Conservation (phyloP, 768 basidiomycete species). For the Dioszegia hungarica region DNA sequence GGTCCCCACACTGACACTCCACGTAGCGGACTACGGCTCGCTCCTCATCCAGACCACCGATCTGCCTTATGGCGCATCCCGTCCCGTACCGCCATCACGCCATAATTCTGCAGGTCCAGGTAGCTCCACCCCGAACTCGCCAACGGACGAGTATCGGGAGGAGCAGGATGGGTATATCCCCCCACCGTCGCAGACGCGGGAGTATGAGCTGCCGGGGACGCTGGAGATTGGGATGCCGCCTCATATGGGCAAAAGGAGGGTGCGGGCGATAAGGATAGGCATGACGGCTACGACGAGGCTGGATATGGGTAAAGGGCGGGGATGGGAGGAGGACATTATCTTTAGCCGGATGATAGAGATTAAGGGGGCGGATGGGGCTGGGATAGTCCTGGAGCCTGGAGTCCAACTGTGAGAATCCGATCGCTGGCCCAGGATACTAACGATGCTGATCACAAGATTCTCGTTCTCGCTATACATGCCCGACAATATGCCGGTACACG, state of each 20-base stretch:
- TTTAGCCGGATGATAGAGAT: constrained; percentile 30
- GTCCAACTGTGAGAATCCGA: constrained; percentile 24
- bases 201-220: constrained; percentile 1
- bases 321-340: constrained; percentile 21
- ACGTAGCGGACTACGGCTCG: constrained; percentile 12
- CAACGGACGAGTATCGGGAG: background rate
- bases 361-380: constrained; percentile 6
- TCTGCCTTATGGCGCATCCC: too few relatives aligned
- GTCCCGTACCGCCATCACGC: too few relatives aligned
- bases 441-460: constrained; percentile 23
- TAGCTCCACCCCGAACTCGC: background rate
- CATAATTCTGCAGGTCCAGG: background rate
- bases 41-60: constrained; percentile 9
- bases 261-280: background rate
- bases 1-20: constrained; percentile 4
- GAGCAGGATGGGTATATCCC: background rate
- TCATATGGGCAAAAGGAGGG: background rate
- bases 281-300: constrained; percentile 6
- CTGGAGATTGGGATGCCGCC: constrained; percentile 1
- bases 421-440: too few relatives aligned
- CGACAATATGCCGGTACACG: constrained; percentile 26
- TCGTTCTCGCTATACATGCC: constrained; percentile 33
- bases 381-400: constrained; percentile 28
- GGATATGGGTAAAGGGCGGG: constrained; percentile 15
- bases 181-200: constrained; percentile 1